Conservation (phyloP, 805 yeast genomes). For the Ogataea ganodermae region DNA sequence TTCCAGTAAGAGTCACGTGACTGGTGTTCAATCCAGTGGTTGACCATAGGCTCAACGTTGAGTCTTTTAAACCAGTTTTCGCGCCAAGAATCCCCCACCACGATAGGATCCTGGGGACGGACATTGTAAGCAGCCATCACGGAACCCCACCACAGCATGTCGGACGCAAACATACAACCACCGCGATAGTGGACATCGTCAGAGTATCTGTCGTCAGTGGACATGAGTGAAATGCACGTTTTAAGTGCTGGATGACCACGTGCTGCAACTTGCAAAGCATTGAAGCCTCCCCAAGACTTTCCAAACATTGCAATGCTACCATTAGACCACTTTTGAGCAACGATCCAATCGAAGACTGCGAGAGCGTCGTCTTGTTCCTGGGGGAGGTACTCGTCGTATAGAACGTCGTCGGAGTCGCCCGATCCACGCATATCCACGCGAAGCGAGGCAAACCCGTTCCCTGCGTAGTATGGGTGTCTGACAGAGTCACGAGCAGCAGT, state of each 20-base stretch:
- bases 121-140: slow-evolving; percentile 45
- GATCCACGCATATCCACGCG: slow-evolving; percentile 49
- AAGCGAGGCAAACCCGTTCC: slow-evolving; percentile 44
- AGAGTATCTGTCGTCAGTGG: slow-evolving; percentile 47
- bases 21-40: slow-evolving; percentile 44
- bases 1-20: slow-evolving; percentile 46
- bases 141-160: slow-evolving; percentile 52
- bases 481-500: slow-evolving; percentile 45
- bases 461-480: slow-evolving; percentile 47
- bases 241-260: slow-evolving; percentile 47
- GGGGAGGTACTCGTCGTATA: slow-evolving; percentile 42
- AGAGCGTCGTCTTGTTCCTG: slow-evolving; percentile 45
- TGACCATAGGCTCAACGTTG: slow-evolving; percentile 39
- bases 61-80: slow-evolving; percentile 42
- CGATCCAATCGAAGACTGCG: slow-evolving; percentile 4
- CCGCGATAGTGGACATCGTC: slow-evolving; percentile 51
- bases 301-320: slow-evolving; percentile 47
- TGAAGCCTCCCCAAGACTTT: slow-evolving; percentile 50
- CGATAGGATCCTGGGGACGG: slow-evolving; percentile 45
- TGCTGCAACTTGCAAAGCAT: slow-evolving; percentile 45
- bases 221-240: slow-evolving; percentile 43
- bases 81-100: slow-evolving; percentile 41
- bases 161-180: slow-evolving; percentile 43
- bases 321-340: slow-evolving; percentile 40
- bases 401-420: slow-evolving; percentile 42